phyloP scores from a whole-genome alignment of 2,329 filamentous ascomycete genomes.

The Blumeria graminis region DNA sequence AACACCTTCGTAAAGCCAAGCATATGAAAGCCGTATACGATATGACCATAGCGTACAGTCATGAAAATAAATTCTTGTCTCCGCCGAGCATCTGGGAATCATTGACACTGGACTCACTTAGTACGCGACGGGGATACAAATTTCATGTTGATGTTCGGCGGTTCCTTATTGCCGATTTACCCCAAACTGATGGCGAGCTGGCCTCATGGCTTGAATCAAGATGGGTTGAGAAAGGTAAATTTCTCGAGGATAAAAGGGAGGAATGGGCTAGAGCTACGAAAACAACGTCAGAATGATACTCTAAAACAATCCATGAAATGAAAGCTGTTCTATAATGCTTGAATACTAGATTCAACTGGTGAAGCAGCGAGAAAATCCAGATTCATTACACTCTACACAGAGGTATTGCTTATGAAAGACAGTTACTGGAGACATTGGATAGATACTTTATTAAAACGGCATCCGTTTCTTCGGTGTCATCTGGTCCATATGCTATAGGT shows the following conservation, averaged over 20 bases:
- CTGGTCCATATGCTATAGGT: too few species aligned
- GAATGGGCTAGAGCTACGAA: conserved; percentile 17
- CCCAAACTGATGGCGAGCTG: conserved; percentile 22
- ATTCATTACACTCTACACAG: too few species aligned
- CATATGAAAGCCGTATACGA: conserved; percentile 31
- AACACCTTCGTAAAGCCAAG: conserved; percentile 25
- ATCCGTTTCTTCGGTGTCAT: too few species aligned
- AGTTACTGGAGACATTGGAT: too few species aligned
- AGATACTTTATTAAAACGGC: too few species aligned
- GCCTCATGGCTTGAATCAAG: conserved; percentile 27
- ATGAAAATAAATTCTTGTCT: conserved; percentile 19
- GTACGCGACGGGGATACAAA: conserved; percentile 18
- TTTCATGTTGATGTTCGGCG: conserved; percentile 27
- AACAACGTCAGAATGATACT: too few species aligned
- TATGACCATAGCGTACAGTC: conserved; percentile 28
- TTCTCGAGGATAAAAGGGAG: conserved; percentile 21
- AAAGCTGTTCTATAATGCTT: too few species aligned
- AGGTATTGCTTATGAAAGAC: too few species aligned
- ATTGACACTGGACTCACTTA: conserved; percentile 20
- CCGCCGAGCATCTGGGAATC: conserved; percentile 30
- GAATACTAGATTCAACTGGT: too few species aligned
- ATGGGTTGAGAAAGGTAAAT: conserved; percentile 29
- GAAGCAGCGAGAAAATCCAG: too few species aligned
- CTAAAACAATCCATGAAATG: too few species aligned
- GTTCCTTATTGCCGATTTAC: conserved; percentile 24